Evolutionary conservation across 495 filamentous ascomycete genomes (phyloP).

Genomic region (Niebla homalea): DNA sequence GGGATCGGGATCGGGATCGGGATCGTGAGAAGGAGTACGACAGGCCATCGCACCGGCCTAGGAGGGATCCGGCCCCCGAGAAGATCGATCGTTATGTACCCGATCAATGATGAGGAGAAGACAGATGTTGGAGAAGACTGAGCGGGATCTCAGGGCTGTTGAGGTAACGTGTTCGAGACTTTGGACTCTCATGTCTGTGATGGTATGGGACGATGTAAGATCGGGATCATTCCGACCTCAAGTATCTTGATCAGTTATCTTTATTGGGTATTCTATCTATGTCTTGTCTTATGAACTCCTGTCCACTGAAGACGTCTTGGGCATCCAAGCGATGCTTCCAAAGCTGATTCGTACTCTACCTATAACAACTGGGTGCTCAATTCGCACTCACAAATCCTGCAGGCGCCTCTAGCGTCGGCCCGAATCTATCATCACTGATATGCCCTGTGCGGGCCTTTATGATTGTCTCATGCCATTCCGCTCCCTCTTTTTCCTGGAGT

Average conservation of each 20-base stretch:
- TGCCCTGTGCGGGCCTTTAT: not conserved
- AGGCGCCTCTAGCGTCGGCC: not conserved
- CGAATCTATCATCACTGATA: not conserved
- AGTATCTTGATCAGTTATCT: not conserved
- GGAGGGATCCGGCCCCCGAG: constrained; percentile 17
- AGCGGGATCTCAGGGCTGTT: no score
- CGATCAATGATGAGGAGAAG: not conserved
- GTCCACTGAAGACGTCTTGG: no score
- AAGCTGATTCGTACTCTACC: no score
- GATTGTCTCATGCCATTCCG: not conserved
- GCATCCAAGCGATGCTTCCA: no score
- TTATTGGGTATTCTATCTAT: no score
- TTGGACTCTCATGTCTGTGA: not conserved
- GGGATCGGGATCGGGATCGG: constrained; percentile 26
- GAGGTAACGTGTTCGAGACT: no score
- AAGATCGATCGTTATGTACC: constrained; percentile 47
- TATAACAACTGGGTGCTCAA: not conserved
- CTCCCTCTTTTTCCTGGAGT: not conserved
- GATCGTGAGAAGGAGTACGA: constrained; percentile 16
- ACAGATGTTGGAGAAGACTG: no score
- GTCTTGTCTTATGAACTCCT: no score
- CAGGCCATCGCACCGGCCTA: not conserved
- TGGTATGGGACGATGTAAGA: not conserved
- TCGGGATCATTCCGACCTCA: not conserved
- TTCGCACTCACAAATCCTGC: not conserved